Conservation (phyloP, 2,329 filamentous ascomycete genomes). For the Curvularia lunata region DNA sequence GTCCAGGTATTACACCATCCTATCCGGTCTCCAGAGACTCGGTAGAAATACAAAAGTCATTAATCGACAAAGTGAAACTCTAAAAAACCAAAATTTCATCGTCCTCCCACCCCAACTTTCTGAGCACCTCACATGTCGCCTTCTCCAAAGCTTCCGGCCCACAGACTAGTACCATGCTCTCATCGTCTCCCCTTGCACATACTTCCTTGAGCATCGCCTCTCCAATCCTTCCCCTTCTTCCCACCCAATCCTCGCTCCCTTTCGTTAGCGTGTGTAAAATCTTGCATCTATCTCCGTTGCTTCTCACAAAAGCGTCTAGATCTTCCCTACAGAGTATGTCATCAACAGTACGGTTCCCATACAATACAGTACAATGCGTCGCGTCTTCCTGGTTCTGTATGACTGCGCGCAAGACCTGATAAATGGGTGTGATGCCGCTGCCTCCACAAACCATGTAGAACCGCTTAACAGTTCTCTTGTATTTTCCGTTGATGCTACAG, state of each 20-base stretch:
- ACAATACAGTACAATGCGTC: constrained; percentile 74
- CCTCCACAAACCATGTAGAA: constrained; percentile 90
- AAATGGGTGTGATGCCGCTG: constrained; percentile 91
- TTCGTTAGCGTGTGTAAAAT: constrained; percentile 74
- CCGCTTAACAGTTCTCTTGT: constrained; percentile 64
- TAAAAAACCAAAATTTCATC: constrained; percentile 79
- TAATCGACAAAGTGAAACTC: not conserved
- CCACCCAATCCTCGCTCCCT: constrained; percentile 69
- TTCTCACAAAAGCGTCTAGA: constrained; percentile 67
- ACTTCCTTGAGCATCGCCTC: constrained; percentile 67
- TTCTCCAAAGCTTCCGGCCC: constrained; percentile 79
- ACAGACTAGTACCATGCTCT: constrained; percentile 74
- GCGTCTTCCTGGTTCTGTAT: constrained; percentile 67
- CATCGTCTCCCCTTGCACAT: constrained; percentile 57
- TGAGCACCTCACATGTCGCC: constrained; percentile 63
- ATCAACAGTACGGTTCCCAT: constrained; percentile 77
- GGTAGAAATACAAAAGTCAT: not conserved
- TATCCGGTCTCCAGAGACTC: not conserved
- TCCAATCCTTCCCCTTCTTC: constrained; percentile 71
- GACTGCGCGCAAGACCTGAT: constrained; percentile 78
- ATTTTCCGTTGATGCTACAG: constrained; percentile 65
- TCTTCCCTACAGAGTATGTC: constrained; percentile 84
- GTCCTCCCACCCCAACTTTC: constrained; percentile 72
- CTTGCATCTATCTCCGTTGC: constrained; percentile 64
- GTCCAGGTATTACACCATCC: not conserved